phyloP scores from a whole-genome alignment of 2,329 filamentous ascomycete species.

The Diaporthe australafricana region DNA sequence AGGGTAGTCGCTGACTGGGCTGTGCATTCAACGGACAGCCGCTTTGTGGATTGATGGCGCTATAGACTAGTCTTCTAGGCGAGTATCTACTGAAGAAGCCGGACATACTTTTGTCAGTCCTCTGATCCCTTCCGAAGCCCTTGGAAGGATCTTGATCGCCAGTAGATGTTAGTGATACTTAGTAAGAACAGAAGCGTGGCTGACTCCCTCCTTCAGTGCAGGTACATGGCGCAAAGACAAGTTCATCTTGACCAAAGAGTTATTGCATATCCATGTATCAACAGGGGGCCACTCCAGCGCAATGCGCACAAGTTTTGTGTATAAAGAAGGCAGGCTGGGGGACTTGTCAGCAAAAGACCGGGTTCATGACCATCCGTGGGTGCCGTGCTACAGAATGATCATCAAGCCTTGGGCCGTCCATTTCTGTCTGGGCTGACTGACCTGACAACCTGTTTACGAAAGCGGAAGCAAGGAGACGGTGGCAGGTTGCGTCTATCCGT shows the following conservation, averaged over 20 bases:
- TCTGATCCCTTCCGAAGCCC: no score
- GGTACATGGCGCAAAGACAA: neutral
- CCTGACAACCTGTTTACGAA: neutral
- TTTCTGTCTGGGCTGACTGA: neutral
- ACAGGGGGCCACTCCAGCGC: neutral
- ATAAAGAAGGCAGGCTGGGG: neutral
- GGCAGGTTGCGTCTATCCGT: neutral
- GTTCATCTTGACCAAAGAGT: neutral
- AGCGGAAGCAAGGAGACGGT: neutral
- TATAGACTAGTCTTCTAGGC: no score
- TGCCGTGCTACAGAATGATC: neutral
- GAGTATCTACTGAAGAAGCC: no score
- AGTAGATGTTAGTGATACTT: no score
- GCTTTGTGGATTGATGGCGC: no score
- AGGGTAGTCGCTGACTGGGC: neutral
- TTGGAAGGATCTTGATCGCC: no score
- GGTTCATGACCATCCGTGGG: neutral
- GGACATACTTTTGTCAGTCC: no score
- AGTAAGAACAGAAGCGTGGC: no score
- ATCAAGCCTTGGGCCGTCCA: neutral
- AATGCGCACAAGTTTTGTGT: neutral
- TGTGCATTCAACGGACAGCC: neutral
- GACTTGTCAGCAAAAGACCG: neutral
- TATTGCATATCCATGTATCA: neutral
- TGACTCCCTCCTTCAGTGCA: neutral